Evolutionary conservation across 2,329 filamentous ascomycete genomes (phyloP), one percentile per base, ranked within the genome.

Genomic region (Neocucurbitaria cava): DNA sequence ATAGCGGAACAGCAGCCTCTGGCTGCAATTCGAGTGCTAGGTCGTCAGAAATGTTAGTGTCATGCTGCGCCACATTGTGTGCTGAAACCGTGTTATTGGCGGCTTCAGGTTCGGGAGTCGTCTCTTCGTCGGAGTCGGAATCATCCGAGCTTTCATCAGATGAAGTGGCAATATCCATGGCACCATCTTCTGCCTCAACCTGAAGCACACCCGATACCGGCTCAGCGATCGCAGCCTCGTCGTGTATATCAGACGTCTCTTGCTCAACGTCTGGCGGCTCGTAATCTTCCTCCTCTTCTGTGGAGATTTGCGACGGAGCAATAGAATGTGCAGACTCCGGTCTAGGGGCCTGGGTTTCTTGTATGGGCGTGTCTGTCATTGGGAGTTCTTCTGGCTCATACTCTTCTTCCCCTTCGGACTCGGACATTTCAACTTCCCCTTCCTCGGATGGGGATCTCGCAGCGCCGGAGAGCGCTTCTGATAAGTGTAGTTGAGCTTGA

Each of bases 21-120:
- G 62, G 40, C 46, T 78, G 77, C 42, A 77, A 56, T 58, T 79
- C 76, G 28, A 71, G 72, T 41, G 75, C 78, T 56, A 78, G 51
- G 62, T 78, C 72, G 49, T 77, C 70, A 66, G 75, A 69, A 56
- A 67, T 53, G 46, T 59, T 52, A 56, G 53, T 52, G 47, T 56
- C 52, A 18, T 51, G 50, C 15, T 64, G 51, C 10, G 47, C 26
- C n/a, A 39, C 43, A 35, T 56, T 54, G 41, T 58, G 59, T 36
- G 45, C 53, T 15, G 59, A 54, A 31, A 57, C 56, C 1, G 55
- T 54, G 10, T 52, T 53, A 26, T 62, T 41, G 13, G 49, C 43
- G 13, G 49, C 30, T 33, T 36, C 56, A 26, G 56, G 46, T 28
- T 68, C 62, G 20, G 56, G 55, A 15, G 54, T 42, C 8, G 65